Evolutionary conservation across 805 yeast species (phyloP), one percentile per base, ranked within the genome.

Genomic region (Candida nanaspora): DNA sequence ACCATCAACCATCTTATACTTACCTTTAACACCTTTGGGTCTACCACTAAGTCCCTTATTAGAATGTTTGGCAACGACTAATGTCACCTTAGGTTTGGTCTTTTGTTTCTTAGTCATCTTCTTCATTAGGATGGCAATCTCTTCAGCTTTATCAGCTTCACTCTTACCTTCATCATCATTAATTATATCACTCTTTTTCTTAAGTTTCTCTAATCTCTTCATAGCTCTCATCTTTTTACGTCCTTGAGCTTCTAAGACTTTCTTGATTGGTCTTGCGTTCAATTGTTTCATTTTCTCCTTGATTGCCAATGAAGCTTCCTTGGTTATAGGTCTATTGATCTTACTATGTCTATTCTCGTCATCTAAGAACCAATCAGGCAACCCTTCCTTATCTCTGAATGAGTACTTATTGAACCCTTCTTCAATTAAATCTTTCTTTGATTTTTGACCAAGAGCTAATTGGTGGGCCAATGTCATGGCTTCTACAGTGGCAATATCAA

Each of bases 1-100:
- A 72, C 98, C 98, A 66, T 93, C 99, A 52, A 93, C 98, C 98
- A 93, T 93, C 82, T 86, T 93, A 70, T 93, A 93, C 62, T 86
- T 88, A 66, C 99, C 99, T 63, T 81, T 87, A 51, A 93, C 79
- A 62, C 98, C 99, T 67, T 78, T 83, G 33, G 99, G 99, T 69
- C 99, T 83, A 41, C 98, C 98, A 51, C 85, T 70, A 39, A 89
- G 66, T 44, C 96, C 95, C 61, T 70, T 84, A 64, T 93, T 89
- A 29, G 69, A 61, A 55, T 98, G 98, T 38, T 70, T 66, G 9
- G 99, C 98, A 51, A 79, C 88, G 46, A 93, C 95, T 45, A 87
- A 74, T 1, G 95, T 86, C 31, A 87, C 86, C 72, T 83, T 80
- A 21, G 95, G 96, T 59, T 78, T 84, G 15, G 53, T 55, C 57